Percentiles rank a stretch among this genome's conserved stretches.
Conservation (phyloP, 305 asterid genomes). For the Fraxinus sp. region DNA sequence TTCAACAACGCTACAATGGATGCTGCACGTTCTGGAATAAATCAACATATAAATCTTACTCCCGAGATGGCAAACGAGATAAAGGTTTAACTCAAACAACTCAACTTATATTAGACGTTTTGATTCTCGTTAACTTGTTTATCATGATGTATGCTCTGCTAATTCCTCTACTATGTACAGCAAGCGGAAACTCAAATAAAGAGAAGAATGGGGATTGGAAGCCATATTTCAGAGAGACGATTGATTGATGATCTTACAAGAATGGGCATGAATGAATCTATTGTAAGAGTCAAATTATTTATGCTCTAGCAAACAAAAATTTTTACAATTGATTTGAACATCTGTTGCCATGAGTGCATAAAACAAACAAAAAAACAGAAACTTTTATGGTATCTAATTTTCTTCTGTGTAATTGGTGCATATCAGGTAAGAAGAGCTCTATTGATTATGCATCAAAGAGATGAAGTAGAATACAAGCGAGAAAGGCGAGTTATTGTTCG, state of each 20-base stretch:
- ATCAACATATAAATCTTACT: slow-evolving; percentile 75
- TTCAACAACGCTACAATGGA: slow-evolving; percentile 87
- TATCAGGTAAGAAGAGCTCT: slow-evolving; percentile 87
- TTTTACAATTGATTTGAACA: not conserved
- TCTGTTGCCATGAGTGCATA: not conserved
- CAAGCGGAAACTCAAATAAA: slow-evolving; percentile 92
- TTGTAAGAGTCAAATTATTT: slow-evolving; percentile 43
- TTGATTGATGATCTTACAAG: slow-evolving; percentile 82
- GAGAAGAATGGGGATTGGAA: slow-evolving; percentile 97
- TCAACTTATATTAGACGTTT: not conserved
- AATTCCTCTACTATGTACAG: slow-evolving; percentile 40
- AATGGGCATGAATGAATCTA: slow-evolving; percentile 90
- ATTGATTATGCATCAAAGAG: slow-evolving; percentile 91
- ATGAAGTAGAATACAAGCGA: slow-evolving; percentile 92
- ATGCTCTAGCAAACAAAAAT: not conserved
- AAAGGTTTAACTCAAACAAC: slow-evolving; percentile 43
- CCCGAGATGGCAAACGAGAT: slow-evolving; percentile 91
- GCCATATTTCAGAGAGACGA: slow-evolving; percentile 70
- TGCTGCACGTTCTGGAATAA: slow-evolving; percentile 89
- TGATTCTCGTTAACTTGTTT: not conserved
- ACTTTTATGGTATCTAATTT: not conserved
- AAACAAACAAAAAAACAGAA: not conserved
- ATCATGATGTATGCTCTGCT: slow-evolving; percentile 9
- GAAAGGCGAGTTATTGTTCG: slow-evolving; percentile 79
- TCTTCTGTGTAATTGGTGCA: slow-evolving; percentile 11